Evolutionary conservation across 78 protist species (phyloP), one percentile per base, ranked within the genome.

Genomic region (Trichosphaerium sp.): DNA sequence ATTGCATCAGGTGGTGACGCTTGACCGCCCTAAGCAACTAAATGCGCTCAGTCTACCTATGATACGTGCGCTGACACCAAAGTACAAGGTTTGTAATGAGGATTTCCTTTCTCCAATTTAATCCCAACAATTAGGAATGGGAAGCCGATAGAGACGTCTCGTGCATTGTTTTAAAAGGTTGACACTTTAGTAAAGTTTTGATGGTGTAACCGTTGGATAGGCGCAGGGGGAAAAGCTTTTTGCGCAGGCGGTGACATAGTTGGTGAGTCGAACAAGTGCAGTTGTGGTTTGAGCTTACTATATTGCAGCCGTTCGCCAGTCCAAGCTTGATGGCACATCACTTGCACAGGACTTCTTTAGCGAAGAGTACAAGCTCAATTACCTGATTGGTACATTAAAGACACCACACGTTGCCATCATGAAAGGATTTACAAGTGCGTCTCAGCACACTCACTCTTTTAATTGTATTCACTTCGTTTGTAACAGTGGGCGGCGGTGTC

Each of bases 181-280:
- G 21, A n/a, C 51, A 21, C 29, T n/a, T 18, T n/a, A n/a, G 21
- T 18, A 21, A 44, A 44, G 21, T 44, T 18, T 18, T n/a, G 21
- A 44, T n/a, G 29, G 18, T 44, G 29, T 18, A 18, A 44, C 18
- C 51, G 29, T 18, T 44, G 18, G 74, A 82, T 75, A 49, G 93
- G 90, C 23, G 82, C 80, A 10, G 93, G 93, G 15, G 91, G 52
- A 4, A 88, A 85, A 65, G 88, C 93, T 4, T 84, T 88, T 64
- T 88, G 93, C 35, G 92, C 95, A 0, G 95, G 95, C 39, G 95
- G 95, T 69, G 95, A 90, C 76, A 65, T 90, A 35, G 47, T 67
- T 26, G n/a, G n/a, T n/a, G n/a, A n/a, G n/a, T n/a, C n/a, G n/a
- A n/a, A n/a, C n/a, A n/a, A n/a, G n/a, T n/a, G n/a, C n/a, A n/a